These are phyloP conservation scores for Rhododendron griersonianum DNA, from an alignment of 148 eudicot genomes.

Conservation along the genomic window DNA sequence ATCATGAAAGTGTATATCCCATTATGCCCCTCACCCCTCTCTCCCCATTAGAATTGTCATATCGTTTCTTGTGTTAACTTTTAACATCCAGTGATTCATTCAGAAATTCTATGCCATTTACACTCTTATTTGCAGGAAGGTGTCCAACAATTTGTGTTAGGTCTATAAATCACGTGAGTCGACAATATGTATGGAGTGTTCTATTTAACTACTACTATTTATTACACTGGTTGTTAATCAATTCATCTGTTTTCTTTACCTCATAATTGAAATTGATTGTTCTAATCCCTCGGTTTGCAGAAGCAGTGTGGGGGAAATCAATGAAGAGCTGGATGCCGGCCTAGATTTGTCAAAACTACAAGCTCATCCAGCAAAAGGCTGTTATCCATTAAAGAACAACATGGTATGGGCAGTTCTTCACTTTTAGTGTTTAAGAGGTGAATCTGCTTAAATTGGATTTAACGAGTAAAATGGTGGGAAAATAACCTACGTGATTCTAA, in stretches of 20 bases:
- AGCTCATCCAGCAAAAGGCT: slow-evolving; percentile 78
- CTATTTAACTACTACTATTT: background rate
- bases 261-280: background rate
- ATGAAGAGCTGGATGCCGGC: slow-evolving; percentile 76
- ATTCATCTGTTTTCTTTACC: background rate
- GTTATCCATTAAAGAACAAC: slow-evolving; percentile 52
- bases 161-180: slow-evolving; percentile 86
- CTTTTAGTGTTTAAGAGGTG: background rate
- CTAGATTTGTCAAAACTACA: slow-evolving; percentile 61
- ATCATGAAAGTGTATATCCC: background rate
- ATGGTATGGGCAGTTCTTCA: slow-evolving; percentile 9
- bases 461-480: background rate
- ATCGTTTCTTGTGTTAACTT: too few species aligned
- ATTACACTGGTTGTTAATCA: background rate
- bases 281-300: slow-evolving; percentile 27
- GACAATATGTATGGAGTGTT: slow-evolving; percentile 70
- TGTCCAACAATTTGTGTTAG: slow-evolving; percentile 75
- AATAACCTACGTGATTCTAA: background rate
- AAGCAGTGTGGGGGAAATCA: slow-evolving; percentile 76
- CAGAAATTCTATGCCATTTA: background rate
- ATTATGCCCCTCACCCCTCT: too few species aligned
- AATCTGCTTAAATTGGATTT: background rate
- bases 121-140: slow-evolving; percentile 67
- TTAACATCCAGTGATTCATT: background rate
- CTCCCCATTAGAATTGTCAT: background rate